phyloP scores from a whole-genome alignment of 139 green algal genomes.

The Medakamo hakoo region DNA sequence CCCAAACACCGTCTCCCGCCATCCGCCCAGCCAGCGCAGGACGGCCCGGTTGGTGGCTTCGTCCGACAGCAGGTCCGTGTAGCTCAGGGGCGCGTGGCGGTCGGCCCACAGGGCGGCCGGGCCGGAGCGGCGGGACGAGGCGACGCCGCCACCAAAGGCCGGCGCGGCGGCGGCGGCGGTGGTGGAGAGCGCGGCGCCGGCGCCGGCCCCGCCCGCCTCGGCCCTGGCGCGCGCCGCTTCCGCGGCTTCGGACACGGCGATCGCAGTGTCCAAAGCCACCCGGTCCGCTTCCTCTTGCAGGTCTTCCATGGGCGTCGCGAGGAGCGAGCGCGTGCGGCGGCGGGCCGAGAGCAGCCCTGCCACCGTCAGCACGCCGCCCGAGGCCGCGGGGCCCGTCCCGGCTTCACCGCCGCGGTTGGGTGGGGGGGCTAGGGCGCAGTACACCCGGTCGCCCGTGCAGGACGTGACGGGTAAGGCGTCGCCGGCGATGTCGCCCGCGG shows the following conservation, averaged over 20 bases:
- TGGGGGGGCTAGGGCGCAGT: conserved; percentile 9
- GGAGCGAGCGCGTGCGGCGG: conserved; percentile 8
- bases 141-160: too few species aligned
- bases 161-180: not conserved
- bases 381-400: not conserved
- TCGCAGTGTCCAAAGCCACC: conserved; percentile 8
- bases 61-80: conserved; percentile 72
- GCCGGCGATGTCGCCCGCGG: conserved; percentile 5
- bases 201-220: not conserved
- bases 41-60: conserved; percentile 67
- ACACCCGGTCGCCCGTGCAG: conserved; percentile 18
- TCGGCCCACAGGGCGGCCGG: conserved; percentile 63
- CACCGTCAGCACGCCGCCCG: not conserved
- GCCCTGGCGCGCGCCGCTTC: not conserved
- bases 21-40: conserved; percentile 64
- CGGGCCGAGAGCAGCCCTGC: conserved; percentile 6
- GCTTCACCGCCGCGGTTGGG: not conserved
- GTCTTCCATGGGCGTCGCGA: conserved; percentile 6
- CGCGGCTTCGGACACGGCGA: conserved; percentile 6
- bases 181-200: not conserved
- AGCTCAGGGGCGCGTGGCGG: conserved; percentile 67
- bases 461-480: conserved; percentile 9
- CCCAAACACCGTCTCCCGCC: conserved; percentile 54
- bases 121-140: not conserved
- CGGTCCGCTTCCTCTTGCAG: conserved; percentile 16